Base-by-base conservation (phyloP, 768 basidiomycete species). In the Rossbeevera mucosa region DNA sequence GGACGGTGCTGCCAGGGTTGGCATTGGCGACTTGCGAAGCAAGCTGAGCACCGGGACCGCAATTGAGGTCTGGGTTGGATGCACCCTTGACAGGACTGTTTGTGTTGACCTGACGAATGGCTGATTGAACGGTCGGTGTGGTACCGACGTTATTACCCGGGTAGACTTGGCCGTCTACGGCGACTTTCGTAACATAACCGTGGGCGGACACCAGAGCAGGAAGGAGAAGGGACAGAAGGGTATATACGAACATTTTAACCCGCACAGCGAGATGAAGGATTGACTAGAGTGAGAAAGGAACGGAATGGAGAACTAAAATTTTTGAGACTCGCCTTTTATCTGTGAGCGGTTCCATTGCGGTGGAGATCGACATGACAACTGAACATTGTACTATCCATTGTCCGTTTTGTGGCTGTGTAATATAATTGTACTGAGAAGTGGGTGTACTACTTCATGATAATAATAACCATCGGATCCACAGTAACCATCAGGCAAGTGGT, bases 11-110 rank as follows among this genome's bases (percentile, higher is more conserved):
- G 11, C 84, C 85, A 1, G 86, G 82, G 51, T 80, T 81, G 24
- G 79, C 85, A 25, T 71, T 65, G 18, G 75, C 81, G 20, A 77
- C 70, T 7, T 75, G 61, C 4, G 72, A 58, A 0, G 81, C 85
- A 1, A 71, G 63, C 44, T 72, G 65, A 2, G 84, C 79, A 47
- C 74, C 67, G 2, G 67, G 54, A 1, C 87, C 87, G 57, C 87
- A 88, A 64, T 76, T 82, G 16, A 85, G 36, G 40, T 68, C 71
- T 2, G 78, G 66, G 64, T 84, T 86, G 46, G 36, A 66, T 14
- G 81, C 74, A 36, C 82, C 84, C 67, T 86, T 78, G 46, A 79
- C 73, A 0, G 79, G 80, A 12, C 68, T 64, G 45, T 73, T 76
- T 18, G 73, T 67, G 51, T 65, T 54, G 52, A 81, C 58, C 50